Evolutionary conservation across 345 rosid genomes (phyloP), one percentile per base, ranked within the genome.

Genomic region (Laguncularia racemosa): DNA sequence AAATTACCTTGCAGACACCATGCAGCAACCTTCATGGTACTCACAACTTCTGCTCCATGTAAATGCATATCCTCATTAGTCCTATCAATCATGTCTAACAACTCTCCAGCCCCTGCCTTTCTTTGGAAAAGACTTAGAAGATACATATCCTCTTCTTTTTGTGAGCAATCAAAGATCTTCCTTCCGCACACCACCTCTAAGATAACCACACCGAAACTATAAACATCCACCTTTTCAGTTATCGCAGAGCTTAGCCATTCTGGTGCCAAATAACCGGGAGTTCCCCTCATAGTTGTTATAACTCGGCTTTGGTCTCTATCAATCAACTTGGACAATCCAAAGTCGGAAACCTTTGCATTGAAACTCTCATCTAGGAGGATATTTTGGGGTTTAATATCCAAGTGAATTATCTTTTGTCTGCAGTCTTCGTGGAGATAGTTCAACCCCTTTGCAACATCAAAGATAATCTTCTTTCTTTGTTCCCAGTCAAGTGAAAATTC

Each of bases 1-100:
- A 16, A 61, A 50, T 78, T 72, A 14, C 60, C 50, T 43, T 71
- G 82, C 53, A 78, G 11, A 15, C 82, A 78, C 79, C 82, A 71
- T 12, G 68, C 62, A 16, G 71, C 73, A 38, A 74, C 21, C 50
- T 44, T 68, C 74, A 74, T 57, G 70, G 65, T 69, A 53, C 61
- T 46, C 52, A 54, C 52, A 0, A 49, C 79, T 46, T 65, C 67
- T 0, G 3, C 43, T 15, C 33, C 52, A 33, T 71, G 46, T 46
- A 50, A 38, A 46, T 38, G 50, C 76, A 73, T 67, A 33, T 72
- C 75, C 15, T 66, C 66, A 13, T 48, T 50, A 17, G 6, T 10
- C 40, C 19, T 48, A 28, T 73, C 71, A 2, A 76, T 54, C 14
- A 70, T 33, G 3, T 73, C 78, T 0, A 14, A 6, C 4, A 65